Evolutionary conservation across 2,329 filamentous ascomycete genomes (phyloP).

Genomic region (Penicillium sp.): DNA sequence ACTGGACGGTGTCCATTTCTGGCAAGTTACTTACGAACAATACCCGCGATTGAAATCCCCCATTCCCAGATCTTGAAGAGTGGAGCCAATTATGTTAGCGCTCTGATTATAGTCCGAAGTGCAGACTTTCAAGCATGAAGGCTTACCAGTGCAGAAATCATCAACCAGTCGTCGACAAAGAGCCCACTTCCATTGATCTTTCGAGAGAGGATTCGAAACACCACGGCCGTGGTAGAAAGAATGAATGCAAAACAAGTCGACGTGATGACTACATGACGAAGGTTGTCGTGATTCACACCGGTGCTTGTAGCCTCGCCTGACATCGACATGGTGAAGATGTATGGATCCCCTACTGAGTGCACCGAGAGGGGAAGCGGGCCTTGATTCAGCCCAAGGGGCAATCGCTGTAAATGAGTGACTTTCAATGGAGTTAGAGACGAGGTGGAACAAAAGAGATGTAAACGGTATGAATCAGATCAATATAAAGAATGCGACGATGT

Average conservation of each 20-base stretch:
- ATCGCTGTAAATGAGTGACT: too few species aligned
- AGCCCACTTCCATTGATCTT: constrained; percentile 13
- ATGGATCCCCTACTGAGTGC: too few species aligned
- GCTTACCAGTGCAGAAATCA: constrained; percentile 13
- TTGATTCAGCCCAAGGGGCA: too few species aligned
- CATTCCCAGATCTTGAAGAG: constrained; percentile 16
- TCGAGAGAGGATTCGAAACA: constrained; percentile 16
- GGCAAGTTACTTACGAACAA: constrained; percentile 15
- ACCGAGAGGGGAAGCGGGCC: too few species aligned
- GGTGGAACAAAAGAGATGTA: too few species aligned
- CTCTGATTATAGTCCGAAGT: background rate
- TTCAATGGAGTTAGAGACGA: too few species aligned
- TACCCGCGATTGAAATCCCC: constrained; percentile 19
- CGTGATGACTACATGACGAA: constrained; percentile 24
- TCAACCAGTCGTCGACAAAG: constrained; percentile 9
- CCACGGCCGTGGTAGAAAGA: constrained; percentile 18
- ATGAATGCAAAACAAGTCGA: constrained; percentile 21
- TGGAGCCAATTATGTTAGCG: background rate
- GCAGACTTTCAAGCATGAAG: too few species aligned
- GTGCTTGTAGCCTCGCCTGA: background rate
- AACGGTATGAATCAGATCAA: background rate
- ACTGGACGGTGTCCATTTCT: too few species aligned
- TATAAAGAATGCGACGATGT: background rate
- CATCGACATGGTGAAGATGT: constrained; percentile 5
- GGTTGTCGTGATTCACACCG: constrained; percentile 19